Evolutionary conservation across 495 filamentous ascomycete species (phyloP).

Genomic region (Schizothecium vesticola): DNA sequence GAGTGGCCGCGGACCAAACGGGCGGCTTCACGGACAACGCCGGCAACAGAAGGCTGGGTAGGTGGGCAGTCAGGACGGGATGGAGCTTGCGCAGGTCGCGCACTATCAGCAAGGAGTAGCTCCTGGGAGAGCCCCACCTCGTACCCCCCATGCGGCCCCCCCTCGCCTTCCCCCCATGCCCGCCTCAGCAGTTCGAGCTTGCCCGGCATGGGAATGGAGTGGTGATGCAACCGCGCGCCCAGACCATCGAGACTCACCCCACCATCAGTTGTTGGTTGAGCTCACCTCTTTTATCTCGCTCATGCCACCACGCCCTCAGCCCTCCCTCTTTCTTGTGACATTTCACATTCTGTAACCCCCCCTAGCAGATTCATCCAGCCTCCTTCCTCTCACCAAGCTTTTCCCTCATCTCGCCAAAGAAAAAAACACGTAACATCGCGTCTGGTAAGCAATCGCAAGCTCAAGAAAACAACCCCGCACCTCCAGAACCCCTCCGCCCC

Average conservation of each 20-base stretch:
- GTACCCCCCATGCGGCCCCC: not conserved
- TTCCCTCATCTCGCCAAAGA: not conserved
- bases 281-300: conserved; percentile 32
- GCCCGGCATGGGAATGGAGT: not conserved
- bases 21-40: not conserved
- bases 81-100: conserved; percentile 16
- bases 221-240: conserved; percentile 25
- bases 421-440: not conserved
- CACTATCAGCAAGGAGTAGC: conserved; percentile 18
- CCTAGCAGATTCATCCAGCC: not conserved
- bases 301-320: conserved; percentile 26
- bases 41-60: not conserved
- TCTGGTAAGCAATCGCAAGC: conserved; percentile 19
- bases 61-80: not conserved
- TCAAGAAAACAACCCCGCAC: conserved; percentile 26
- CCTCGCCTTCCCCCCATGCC: not conserved
- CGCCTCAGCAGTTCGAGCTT: not conserved
- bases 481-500: conserved; percentile 16
- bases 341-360: not conserved
- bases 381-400: not conserved
- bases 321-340: conserved; percentile 13
- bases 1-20: not conserved
- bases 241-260: conserved; percentile 21
- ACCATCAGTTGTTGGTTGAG: conserved; percentile 19
- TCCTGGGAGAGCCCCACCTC: not conserved